Conservation (phyloP, 169 alveolate species). For the Cryptosporidium baileyi region DNA sequence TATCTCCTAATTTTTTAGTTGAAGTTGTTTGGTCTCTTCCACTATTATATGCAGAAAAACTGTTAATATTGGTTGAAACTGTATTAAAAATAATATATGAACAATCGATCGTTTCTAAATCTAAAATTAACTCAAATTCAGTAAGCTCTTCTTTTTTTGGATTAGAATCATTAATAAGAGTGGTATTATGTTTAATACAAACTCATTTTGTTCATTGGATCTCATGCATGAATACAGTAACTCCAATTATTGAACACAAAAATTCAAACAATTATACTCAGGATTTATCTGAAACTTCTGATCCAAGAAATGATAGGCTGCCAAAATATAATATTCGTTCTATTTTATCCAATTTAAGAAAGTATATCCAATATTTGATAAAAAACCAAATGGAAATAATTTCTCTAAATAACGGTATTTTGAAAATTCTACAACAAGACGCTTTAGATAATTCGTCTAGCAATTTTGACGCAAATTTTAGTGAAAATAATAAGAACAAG, state of each 20-base stretch:
- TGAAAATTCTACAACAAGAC: slow-evolving; percentile 50
- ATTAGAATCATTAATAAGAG: slow-evolving; percentile 32
- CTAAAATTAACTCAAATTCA: background rate
- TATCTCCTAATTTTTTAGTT: slow-evolving; percentile 71
- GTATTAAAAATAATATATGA: slow-evolving; percentile 70
- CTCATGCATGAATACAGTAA: slow-evolving; percentile 11
- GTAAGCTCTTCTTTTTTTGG: background rate
- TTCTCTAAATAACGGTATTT: slow-evolving; percentile 45
- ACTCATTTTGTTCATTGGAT: slow-evolving; percentile 67
- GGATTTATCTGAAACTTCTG: slow-evolving; percentile 8
- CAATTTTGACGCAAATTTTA: background rate
- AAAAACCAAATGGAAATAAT: slow-evolving; percentile 42
- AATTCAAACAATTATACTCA: background rate
- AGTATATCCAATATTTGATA: slow-evolving; percentile 18
- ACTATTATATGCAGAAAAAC: slow-evolving; percentile 76
- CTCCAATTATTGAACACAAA: slow-evolving; percentile 20
- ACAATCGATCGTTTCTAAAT: background rate
- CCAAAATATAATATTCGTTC: slow-evolving; percentile 47
- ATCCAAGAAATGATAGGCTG: slow-evolving; percentile 43
- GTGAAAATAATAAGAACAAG: background rate
- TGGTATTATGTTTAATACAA: slow-evolving; percentile 31
- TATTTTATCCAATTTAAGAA: slow-evolving; percentile 22
- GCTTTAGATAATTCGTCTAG: background rate
- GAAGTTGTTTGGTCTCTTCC: slow-evolving; percentile 79
- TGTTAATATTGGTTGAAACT: slow-evolving; percentile 69